Base-by-base conservation (phyloP, 2,329 filamentous ascomycete genomes). In the Fusarium gaditjirri region DNA sequence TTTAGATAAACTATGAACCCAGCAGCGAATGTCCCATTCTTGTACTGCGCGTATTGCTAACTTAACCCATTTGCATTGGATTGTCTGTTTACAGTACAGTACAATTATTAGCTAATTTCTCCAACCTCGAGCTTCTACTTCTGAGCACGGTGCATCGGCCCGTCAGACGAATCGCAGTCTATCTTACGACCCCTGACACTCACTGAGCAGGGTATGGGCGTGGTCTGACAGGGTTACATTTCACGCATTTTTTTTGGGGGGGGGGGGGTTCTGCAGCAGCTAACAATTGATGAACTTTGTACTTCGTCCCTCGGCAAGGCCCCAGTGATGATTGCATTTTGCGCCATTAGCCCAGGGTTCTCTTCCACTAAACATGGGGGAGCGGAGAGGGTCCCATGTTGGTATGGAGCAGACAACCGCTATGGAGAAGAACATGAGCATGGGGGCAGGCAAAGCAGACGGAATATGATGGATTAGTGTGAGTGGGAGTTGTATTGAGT, bases 151-250 rank as follows among this genome's bases (percentile, higher is more conserved):
- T 75, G 75, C 75, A 77, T 74, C 75, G 75, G 75, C 72, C 75
- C 75, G 74, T 64, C 63, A 75, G 67, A 65, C 73, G 63, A 70
- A 76, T 76, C 64, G 61, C 59, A 68, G 65, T 52, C 66, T 64
- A 71, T 71, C 72, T 69, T 62, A 75, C 71, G 71, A 75, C 71
- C 75, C 75, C 69, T 54, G 75, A 43, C 65, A 66, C 39, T 31
- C 19, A 27, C 23, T 31, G 29, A 27, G 23, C 39, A 47, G 41
- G 41, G 41, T 46, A 49, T 47, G 41, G 54, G 53, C 72, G 70
- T 77, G 65, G 68, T 75, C 75, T 74, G 75, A 76, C 75, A 75
- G 74, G 75, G 74, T 75, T 76, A 71, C 68, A 75, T 73, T 65
- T 69, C 38, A 54, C 47, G 43, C 65, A 62, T 71, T 64, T 61